Evolutionary conservation across 2,329 filamentous ascomycete species (phyloP), one percentile per base, ranked within the genome.

Genomic region (Cladophialophora psammophila): DNA sequence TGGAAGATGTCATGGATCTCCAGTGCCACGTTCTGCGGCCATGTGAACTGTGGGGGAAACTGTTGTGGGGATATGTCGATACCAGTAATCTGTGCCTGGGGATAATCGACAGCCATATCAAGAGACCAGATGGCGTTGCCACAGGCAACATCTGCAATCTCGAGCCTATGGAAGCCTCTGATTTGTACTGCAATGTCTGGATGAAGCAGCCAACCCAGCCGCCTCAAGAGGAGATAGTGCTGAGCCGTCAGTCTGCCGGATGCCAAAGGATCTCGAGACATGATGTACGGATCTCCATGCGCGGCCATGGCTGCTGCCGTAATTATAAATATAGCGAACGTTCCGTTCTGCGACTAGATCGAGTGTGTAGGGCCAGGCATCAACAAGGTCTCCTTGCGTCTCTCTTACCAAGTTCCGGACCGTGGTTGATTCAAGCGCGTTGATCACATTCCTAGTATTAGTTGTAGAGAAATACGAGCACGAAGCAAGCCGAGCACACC

Each of bases 31-130:
- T 61, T 67, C 18, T 42, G 54, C 12, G 65, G 61, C 35, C 35
- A 57, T 5, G 55, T 64, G 32, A 40, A 61, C 36, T 40, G 32
- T 20, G 61, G 65, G 5, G 65, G 65, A 26, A 60, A 64, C 35
- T 67, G 65, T 50, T 50, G 45, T 10, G 54, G 56, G 9, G 61
- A 64, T 15, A 67, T 61, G 34, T 67, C 65, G 53, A 67, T 52
- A 2, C 48, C 60, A 6, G 56, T 48, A 36, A 67, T 40, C 12
- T 26, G 50, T 10, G 58, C 64, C 10, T 66, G 18, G 5, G 64
- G 52, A 52, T 61, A 61, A 9, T 53, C 40, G 12, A 48, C 35
- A 1, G 64, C 64, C 36, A 62, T 45, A 9, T 66, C 64, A 13
- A 55, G 26, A n/a, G 64, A 52, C 64, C 64, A 62, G 38, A 66